Evolutionary conservation across 371 early-diverging fungal genomes (phyloP).

Genomic region (Dichotomocladium elegans): DNA sequence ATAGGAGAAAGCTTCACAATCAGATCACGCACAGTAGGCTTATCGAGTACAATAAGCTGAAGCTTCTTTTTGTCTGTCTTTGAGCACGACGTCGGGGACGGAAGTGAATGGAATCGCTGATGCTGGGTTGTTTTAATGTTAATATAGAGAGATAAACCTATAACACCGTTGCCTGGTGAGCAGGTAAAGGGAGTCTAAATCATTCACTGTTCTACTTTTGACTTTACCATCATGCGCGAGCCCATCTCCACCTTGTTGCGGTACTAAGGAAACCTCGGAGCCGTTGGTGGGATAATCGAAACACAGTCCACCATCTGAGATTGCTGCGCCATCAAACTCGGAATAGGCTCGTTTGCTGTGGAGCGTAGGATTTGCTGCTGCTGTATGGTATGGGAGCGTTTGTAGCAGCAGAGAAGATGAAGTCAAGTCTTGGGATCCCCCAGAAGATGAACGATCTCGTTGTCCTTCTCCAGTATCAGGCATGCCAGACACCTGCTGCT

Average conservation of each 20-base stretch:
- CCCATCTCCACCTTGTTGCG: no score
- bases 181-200: no score
- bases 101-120: slow-evolving; percentile 15
- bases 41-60: slow-evolving; percentile 8
- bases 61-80: slow-evolving; percentile 8
- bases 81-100: slow-evolving; percentile 4
- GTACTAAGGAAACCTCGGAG: no score
- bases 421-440: no score
- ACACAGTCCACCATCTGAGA: neutral
- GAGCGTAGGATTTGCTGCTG: neutral
- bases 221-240: no score
- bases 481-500: no score
- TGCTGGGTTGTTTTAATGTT: slow-evolving; percentile 19
- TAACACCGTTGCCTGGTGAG: no score
- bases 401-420: neutral
- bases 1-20: slow-evolving; percentile 13
- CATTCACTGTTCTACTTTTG: no score
- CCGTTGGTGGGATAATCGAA: neutral
- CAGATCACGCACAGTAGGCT: slow-evolving; percentile 2
- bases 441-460: no score
- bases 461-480: no score
- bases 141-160: slow-evolving; percentile 9
- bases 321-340: neutral
- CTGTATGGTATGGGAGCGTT: neutral
- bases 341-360: neutral